Evolutionary conservation across 371 early-diverging fungal species (phyloP).

Genomic region (Chytridium lagenaria): DNA sequence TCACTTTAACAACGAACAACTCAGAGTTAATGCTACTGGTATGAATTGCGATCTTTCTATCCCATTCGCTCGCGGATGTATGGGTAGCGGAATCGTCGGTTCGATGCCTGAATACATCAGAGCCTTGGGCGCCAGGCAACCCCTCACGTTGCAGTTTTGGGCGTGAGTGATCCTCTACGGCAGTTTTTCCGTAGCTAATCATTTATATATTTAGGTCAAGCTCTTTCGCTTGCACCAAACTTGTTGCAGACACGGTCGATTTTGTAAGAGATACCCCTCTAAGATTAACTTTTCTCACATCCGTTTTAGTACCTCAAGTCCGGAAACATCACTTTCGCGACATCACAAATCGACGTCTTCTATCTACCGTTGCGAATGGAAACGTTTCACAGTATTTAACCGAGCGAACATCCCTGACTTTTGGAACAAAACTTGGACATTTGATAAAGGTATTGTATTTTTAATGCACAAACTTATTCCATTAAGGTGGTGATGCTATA

Average conservation of each 20-base stretch:
- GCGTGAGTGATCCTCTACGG: neutral
- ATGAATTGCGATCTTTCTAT: neutral
- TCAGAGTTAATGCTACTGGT: conserved; percentile 1
- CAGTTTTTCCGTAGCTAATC: neutral
- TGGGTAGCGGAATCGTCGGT: conserved; percentile 5
- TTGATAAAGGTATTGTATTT: conserved; percentile 6
- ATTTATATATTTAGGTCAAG: neutral
- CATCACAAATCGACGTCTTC: neutral
- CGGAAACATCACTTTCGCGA: conserved; percentile 1
- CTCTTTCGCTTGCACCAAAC: neutral
- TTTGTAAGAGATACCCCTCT: neutral
- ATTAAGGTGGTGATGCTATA: conserved; percentile 12
- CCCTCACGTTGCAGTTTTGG: neutral
- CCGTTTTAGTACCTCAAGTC: conserved; percentile 1
- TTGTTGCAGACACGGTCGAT: conserved; percentile 2
- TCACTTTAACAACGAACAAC: neutral
- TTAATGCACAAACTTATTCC: neutral
- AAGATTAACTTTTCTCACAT: neutral
- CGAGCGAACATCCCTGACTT: neutral
- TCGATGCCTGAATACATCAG: neutral
- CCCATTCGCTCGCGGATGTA: conserved; percentile 4
- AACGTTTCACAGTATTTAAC: conserved; percentile 10
- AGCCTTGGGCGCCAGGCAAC: neutral
- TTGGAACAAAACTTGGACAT: neutral
- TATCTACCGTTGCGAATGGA: neutral